Base-by-base conservation (phyloP, 257 asterid species). In the Solanum tacnaense region DNA sequence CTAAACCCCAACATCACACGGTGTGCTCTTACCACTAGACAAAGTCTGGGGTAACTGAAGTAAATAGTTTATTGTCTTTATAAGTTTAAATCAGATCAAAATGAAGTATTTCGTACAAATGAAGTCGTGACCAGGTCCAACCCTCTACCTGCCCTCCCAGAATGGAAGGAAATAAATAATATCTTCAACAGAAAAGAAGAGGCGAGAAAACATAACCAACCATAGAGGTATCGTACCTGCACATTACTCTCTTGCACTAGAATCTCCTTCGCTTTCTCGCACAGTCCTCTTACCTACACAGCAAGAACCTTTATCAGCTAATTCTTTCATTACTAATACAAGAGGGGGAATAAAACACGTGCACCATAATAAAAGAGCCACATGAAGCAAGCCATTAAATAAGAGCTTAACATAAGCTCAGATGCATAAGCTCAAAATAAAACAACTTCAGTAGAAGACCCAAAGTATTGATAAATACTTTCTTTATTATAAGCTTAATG, bases 241-340 rank as follows among this genome's bases (percentile, higher is more conserved):
- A 88, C 89, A 71, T 88, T 88, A 67, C 89, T 88, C 44, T 88
- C 89, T 10, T 83, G 39, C 89, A 88, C 84, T 34, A 88, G 84
- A 38, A 88, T 52, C 71, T 88, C 89, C 85, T 88, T 88, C 6
- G 89, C 89, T 73, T 88, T 88, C 84, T 88, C 89, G 16, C 89
- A 88, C 18, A 88, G 70, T 60, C 65, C 60, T 71, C 74, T 83
- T 44, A 88, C 89, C 89, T 88, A 74, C 44, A 38, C 75, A 79
- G 88, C 88, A 44, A 62, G 68, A 16, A 56, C 73, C 74, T 79
- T 65, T 75, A 56, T 35, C 83, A 74, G 32, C 36, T 16, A 46
- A 20, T 21, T 49, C 20, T 34, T 49, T 82, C 11, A 81, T 81
- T 38, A 29, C 68, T 29, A 49, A 29, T 82, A 31, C 44, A 18